Percentiles rank a stretch among this genome's conserved stretches.
These are phyloP conservation scores for Phytopythium mirpurense DNA, from an alignment of 352 stramenopile genomes.

Conservation along the genomic window DNA sequence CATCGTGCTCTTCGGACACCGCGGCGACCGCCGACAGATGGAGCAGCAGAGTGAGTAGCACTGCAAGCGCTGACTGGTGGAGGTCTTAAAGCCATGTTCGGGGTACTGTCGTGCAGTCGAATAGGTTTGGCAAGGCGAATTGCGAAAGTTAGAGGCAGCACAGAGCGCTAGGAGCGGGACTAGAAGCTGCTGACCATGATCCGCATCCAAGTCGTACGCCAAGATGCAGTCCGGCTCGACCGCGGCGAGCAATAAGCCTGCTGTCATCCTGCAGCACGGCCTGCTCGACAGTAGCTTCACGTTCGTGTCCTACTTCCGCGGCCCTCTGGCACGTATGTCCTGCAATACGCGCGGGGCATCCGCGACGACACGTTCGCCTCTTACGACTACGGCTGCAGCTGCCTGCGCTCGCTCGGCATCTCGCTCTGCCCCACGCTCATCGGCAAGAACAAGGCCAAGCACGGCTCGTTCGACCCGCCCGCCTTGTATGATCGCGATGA, in stretches of 20 bases:
- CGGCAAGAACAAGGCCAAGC: constrained; percentile 52
- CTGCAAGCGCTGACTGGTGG: too few species aligned
- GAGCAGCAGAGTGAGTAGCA: too few species aligned
- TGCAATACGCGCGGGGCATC: constrained; percentile 53
- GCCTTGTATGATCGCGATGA: too few species aligned
- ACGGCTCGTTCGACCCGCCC: constrained; percentile 42
- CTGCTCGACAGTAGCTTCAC: constrained; percentile 49
- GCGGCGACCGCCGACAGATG: too few species aligned
- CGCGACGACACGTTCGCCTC: constrained; percentile 47
- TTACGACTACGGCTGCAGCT: constrained; percentile 59
- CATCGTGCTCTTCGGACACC: too few species aligned
- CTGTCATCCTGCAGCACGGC: constrained; percentile 40
- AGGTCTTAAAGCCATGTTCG: too few species aligned
- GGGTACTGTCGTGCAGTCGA: too few species aligned
- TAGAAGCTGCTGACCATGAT: constrained; percentile 55
- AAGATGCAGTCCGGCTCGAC: constrained; percentile 17
- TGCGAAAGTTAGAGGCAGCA: too few species aligned
- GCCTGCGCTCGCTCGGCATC: constrained; percentile 25
- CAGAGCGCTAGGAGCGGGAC: too few species aligned
- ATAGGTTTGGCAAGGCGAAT: too few species aligned
- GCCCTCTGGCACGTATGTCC: constrained; percentile 56
- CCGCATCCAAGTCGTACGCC: constrained; percentile 38
- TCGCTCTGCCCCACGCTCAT: constrained; percentile 32
- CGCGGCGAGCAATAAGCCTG: constrained; percentile 25
- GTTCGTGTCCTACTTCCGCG: constrained; percentile 45